Evolutionary conservation across 2,329 filamentous ascomycete species (phyloP).

Genomic region (Penicillium sp.): DNA sequence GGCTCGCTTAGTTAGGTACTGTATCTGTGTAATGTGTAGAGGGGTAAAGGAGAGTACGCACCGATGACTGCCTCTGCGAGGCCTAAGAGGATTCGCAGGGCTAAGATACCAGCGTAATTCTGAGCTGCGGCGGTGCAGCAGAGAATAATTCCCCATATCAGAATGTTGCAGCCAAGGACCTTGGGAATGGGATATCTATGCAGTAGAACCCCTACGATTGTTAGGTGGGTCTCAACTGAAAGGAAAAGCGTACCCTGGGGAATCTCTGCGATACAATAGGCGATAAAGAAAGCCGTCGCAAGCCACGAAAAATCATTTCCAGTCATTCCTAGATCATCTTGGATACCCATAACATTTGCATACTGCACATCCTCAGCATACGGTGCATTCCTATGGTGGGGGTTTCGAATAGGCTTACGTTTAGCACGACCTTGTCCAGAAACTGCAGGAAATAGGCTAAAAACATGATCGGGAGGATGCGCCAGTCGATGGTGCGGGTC

Average conservation of each 20-base stretch:
- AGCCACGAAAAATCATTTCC: slow-evolving; percentile 68
- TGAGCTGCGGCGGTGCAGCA: slow-evolving; percentile 51
- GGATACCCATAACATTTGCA: slow-evolving; percentile 68
- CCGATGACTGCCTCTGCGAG: slow-evolving; percentile 52
- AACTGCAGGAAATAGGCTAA: slow-evolving; percentile 66
- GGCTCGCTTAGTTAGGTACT: background rate
- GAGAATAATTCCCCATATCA: slow-evolving; percentile 59
- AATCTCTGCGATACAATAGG: slow-evolving; percentile 63
- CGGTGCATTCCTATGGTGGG: no score
- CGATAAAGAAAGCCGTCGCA: slow-evolving; percentile 68
- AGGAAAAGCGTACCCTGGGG: slow-evolving; percentile 63
- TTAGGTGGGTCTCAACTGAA: no score
- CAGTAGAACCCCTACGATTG: no score
- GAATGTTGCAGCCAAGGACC: slow-evolving; percentile 64
- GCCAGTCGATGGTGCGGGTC: slow-evolving; percentile 62
- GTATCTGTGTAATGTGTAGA: background rate
- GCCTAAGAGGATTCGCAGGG: slow-evolving; percentile 61
- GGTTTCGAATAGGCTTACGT: slow-evolving; percentile 44
- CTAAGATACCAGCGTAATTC: slow-evolving; percentile 59
- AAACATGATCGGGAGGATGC: slow-evolving; percentile 66
- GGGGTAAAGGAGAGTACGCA: slow-evolving; percentile 1
- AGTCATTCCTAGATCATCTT: slow-evolving; percentile 57
- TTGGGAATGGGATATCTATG: slow-evolving; percentile 66
- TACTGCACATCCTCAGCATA: slow-evolving; percentile 50
- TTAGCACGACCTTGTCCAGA: slow-evolving; percentile 67